Evolutionary conservation across 140 eudicot genomes (phyloP), one percentile per base, ranked within the genome.

Genomic region (Stevia rebaudiana): DNA sequence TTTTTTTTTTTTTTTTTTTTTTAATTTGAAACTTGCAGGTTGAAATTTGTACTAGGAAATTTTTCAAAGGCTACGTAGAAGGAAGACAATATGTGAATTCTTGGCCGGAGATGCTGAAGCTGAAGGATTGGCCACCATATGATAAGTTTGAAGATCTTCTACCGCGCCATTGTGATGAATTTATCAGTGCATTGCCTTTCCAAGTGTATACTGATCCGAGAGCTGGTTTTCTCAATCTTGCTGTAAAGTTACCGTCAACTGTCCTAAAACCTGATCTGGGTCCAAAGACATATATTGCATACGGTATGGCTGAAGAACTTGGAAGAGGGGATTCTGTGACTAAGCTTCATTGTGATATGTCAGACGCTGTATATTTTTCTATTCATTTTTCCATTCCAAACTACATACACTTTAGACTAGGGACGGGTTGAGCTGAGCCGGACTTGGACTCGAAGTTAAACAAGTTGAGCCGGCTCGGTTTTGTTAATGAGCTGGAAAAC

Each of bases 271-370:
- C 96, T 11, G 96, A 88, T 70, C 16, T 88, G 71, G 96, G 96
- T 37, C 96, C 96, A 30, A 88, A 88, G 82, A 84, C 94, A 8
- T 88, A 88, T 49, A 82, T 88, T 41, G 96, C 94, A 18, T 88
- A 88, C 60, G 96, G 97, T 35, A 41, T 75, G 65, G 65, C 72
- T 13, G 79, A 84, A 66, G 97, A 90, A 81, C 97, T 90, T 58
- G 95, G 97, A 47, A 75, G 95, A 75, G 97, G 97, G 23, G 90
- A 90, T 72, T 90, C 97, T 10, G 95, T 90, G 1, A 86, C 97
- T 16, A 86, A 82, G 74, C 97, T 90, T 64, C 97, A 90, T 71
- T 81, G 89, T 71, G 97, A 89, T 69, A 81, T 89, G 92, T 74
- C 97, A 4, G 97, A 89, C 82, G 97, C 95, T 74, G 97, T 89